Conservation (phyloP, 2,329 filamentous ascomycete genomes). For the Didymella exigua region DNA sequence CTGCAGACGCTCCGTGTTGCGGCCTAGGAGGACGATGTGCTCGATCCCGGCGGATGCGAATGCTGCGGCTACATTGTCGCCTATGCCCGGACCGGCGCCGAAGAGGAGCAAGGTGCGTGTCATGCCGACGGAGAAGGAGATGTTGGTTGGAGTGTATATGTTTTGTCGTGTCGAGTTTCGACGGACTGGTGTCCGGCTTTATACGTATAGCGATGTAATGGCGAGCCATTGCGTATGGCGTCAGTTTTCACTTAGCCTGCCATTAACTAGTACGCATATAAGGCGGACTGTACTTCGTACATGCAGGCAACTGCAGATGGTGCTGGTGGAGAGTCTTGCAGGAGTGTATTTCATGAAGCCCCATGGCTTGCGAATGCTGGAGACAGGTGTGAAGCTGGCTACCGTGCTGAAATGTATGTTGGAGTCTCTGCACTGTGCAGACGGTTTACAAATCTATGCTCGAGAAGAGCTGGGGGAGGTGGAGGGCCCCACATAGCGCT, state of each 20-base stretch:
- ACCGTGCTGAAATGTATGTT: too few species aligned
- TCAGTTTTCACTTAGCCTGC: neutral
- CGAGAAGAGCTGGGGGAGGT: neutral
- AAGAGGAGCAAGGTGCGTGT: slow-evolving; percentile 48
- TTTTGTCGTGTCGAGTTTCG: neutral
- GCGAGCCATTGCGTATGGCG: neutral
- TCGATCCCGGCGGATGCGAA: slow-evolving; percentile 53
- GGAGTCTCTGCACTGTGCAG: neutral
- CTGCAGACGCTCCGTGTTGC: slow-evolving; percentile 51
- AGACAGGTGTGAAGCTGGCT: too few species aligned
- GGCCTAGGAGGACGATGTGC: slow-evolving; percentile 57
- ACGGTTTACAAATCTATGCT: neutral
- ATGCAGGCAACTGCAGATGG: neutral
- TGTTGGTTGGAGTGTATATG: neutral
- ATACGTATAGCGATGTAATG: neutral
- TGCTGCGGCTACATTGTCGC: slow-evolving; percentile 48
- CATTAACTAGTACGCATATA: neutral
- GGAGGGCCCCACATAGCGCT: slow-evolving; percentile 6
- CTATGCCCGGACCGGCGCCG: slow-evolving; percentile 58
- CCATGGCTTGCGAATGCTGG: neutral
- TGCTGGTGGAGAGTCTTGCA: neutral
- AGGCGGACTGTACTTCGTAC: neutral
- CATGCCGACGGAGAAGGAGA: slow-evolving; percentile 5
- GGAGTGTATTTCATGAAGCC: neutral
- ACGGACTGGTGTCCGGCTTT: neutral